Base-by-base conservation (phyloP, 2,329 filamentous ascomycete genomes). In the Paradendryphiella salina region DNA sequence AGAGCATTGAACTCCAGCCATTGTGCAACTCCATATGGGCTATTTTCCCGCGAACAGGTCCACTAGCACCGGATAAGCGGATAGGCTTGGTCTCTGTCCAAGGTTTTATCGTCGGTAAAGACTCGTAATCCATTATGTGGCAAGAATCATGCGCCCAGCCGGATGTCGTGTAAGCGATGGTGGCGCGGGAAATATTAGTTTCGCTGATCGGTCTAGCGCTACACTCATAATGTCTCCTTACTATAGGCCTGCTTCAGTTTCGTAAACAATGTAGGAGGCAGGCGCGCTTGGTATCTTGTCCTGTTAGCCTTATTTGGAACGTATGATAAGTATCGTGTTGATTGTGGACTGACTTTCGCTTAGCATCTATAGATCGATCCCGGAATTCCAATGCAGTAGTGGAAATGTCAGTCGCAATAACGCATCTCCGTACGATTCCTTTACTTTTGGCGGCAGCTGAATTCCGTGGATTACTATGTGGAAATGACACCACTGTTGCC, bases 91-190 rank as follows among this genome's bases (percentile, higher is more conserved):
- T 14, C 18, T 21, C 37, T 31, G 17, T 48, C 23, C 45, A 42
- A 31, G 29, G 36, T 34, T 31, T 8, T 35, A 21, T 47, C 29
- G 45, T 35, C 20, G 26, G 34, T 15, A 42, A 35, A 33, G 28
- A 11, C 35, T 40, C 28, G 33, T 17, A 11, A 34, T 47, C 35
- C 18, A 28, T n/a, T 36, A 34, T 15, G 14, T 41, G 34, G 28
- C 36, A 18, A 15, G 10, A 21, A 13, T 9, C 38, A 41, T 48
- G 37, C 45, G 32, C 37, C 42, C 21, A 42, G 45, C 45, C 37
- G 31, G 33, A 29, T 48, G 29, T 20, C 33, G 21, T 42, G 31
- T 31, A 48, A 48, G 36, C 45, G 45, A 48, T 35, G 45, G 45
- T 34, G 37, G 36, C 41, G 29, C 37, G 29, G 37, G 17, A 35